Evolutionary conservation across 768 basidiomycete genomes (phyloP).

Genomic region (Epithele typhae): DNA sequence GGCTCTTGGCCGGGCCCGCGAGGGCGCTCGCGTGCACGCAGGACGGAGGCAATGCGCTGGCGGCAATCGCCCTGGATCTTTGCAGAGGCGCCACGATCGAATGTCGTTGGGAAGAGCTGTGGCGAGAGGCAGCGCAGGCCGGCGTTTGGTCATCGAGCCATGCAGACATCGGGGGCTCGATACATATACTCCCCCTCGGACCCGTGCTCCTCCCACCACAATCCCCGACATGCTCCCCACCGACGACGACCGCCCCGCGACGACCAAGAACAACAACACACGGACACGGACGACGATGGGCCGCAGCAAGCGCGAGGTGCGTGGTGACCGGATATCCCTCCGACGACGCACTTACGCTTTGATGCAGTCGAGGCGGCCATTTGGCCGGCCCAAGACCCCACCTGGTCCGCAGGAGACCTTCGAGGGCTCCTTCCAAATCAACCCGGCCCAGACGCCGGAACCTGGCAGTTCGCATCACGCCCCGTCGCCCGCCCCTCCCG

Average conservation of each 20-base stretch:
- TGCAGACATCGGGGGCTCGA: too few relatives aligned
- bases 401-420: conserved; percentile 11
- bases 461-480: background rate
- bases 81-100: too few relatives aligned
- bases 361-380: conserved; percentile 10
- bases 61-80: too few relatives aligned
- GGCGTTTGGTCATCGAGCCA: too few relatives aligned
- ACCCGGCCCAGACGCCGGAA: background rate
- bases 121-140: too few relatives aligned
- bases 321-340: background rate
- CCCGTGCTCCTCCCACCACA: too few relatives aligned
- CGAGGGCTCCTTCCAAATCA: conserved; percentile 4
- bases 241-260: background rate
- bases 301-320: too few relatives aligned
- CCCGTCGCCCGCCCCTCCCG: background rate
- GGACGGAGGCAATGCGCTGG: too few relatives aligned
- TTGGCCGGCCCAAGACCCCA: conserved; percentile 6
- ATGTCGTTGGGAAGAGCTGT: too few relatives aligned
- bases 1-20: too few relatives aligned
- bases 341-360: background rate
- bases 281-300: conserved; percentile 2
- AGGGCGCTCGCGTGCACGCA: too few relatives aligned
- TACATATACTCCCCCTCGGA: too few relatives aligned
- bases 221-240: background rate
- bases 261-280: conserved; percentile 7